A percentile compares a stretch with the other conserved stretches of the same genome.
These are phyloP conservation scores for Daphne laureola DNA, from an alignment of 441 rosid genomes.

Conservation along the genomic window DNA sequence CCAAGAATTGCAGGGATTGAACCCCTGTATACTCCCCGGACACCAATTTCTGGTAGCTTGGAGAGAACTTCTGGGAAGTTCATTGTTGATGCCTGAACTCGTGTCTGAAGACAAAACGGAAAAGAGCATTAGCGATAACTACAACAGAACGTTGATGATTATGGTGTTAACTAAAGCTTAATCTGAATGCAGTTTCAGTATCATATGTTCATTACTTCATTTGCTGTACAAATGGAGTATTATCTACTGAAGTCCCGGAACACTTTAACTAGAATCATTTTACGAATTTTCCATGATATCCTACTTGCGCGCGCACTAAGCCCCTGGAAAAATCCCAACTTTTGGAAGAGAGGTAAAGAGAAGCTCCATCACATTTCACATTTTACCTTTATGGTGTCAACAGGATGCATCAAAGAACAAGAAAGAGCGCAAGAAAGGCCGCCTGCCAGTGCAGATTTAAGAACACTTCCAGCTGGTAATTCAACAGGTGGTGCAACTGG, in stretches of 20 bases:
- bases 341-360: slow-evolving; percentile 1
- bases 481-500: slow-evolving; percentile 93
- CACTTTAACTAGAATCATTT: too few relatives aligned
- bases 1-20: slow-evolving; percentile 94
- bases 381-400: slow-evolving; percentile 83
- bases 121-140: neutral
- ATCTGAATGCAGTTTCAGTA: too few relatives aligned
- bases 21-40: slow-evolving; percentile 75
- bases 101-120: slow-evolving; percentile 46
- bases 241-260: too few relatives aligned
- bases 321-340: neutral
- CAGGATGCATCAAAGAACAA: slow-evolving; percentile 75
- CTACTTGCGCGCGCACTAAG: too few relatives aligned
- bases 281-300: too few relatives aligned
- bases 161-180: too few relatives aligned
- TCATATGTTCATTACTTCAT: too few relatives aligned
- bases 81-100: slow-evolving; percentile 89
- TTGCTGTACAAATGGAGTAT: too few relatives aligned
- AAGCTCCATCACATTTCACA: slow-evolving; percentile 12
- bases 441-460: slow-evolving; percentile 94
- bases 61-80: slow-evolving; percentile 75
- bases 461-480: slow-evolving; percentile 80
- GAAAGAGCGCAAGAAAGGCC: slow-evolving; percentile 95
- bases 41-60: slow-evolving; percentile 94
- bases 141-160: too few relatives aligned